Evolutionary conservation across 805 yeast genomes (phyloP), one percentile per base, ranked within the genome.

Genomic region (Saturnispora gosingensis): DNA sequence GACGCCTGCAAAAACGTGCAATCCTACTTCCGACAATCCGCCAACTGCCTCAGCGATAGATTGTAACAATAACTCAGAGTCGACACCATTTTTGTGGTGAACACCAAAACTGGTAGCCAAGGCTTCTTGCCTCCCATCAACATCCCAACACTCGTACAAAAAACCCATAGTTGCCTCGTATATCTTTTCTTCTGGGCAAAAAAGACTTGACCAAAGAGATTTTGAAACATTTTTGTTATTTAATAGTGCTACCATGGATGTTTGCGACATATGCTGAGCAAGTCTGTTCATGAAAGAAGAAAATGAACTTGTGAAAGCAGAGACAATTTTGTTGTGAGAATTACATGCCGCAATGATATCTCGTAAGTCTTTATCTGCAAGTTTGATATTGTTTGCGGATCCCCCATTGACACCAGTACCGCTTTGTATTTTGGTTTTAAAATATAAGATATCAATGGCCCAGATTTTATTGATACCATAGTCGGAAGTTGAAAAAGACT

Each of bases 91-190:
- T 13, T 43, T 16, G 16, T 35, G 22, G 18, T 24, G 20, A 8
- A 67, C 61, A 9, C 66, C 64, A 25, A 89, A 66, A 36, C 82
- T 61, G 4, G 73, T 75, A 45, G 73, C 77, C n/a, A 87, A 72
- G 35, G 89, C 88, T 64, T 86, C 95, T 35, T 79, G 67, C 59
- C 97, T 76, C 16, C 90, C 96, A 51, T 80, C 82, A 13, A 82
- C 86, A 63, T 88, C 95, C 64, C 79, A 85, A 0, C 86, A 79
- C 57, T 86, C 91, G 59, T 85, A 83, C 3, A 89, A 63, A 20
- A 88, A 72, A 55, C 83, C 83, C 5, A 85, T 74, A 1, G 90
- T 84, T 1, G 83, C 74, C 61, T 87, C 88, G 53, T 82, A 83
- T 3, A 83, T 66, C 16, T 67, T 68, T 22, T 70, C 70, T 46